Evolutionary conservation across 2,329 filamentous ascomycete genomes (phyloP).

Genomic region (Xylaria hypoxylon): DNA sequence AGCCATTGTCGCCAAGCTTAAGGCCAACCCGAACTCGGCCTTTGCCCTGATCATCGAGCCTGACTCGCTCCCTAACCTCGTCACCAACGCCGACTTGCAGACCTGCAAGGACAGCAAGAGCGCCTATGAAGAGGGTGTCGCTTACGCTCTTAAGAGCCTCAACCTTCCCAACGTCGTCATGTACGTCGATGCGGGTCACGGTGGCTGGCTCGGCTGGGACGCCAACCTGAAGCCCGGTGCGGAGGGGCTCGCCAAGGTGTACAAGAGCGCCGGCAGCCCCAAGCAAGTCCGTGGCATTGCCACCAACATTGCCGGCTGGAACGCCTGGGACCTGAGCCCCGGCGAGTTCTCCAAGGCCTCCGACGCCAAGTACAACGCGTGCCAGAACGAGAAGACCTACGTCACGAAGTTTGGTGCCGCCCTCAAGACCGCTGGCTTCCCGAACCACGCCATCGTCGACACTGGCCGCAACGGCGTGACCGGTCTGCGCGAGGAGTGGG

Average conservation of each 20-base stretch:
- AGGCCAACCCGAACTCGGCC: conserved; percentile 60
- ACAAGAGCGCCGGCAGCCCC: conserved; percentile 64
- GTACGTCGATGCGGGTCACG: conserved; percentile 70
- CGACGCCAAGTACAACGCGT: conserved; percentile 60
- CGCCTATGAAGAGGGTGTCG: conserved; percentile 63
- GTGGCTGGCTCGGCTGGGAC: conserved; percentile 70
- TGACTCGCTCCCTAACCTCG: conserved; percentile 69
- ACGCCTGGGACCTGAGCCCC: conserved; percentile 56
- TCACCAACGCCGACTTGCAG: conserved; percentile 65
- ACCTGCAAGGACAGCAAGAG: conserved; percentile 62
- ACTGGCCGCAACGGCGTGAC: conserved; percentile 57
- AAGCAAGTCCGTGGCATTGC: conserved; percentile 65
- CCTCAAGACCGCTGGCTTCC: conserved; percentile 62
- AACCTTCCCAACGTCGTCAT: conserved; percentile 69
- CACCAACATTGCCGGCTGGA: conserved; percentile 71
- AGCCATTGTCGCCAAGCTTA: conserved; percentile 58
- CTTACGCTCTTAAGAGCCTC: conserved; percentile 65
- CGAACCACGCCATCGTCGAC: conserved; percentile 54
- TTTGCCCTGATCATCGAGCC: conserved; percentile 64
- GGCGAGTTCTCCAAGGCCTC: conserved; percentile 51
- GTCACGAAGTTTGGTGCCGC: conserved; percentile 74
- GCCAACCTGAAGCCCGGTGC: conserved; percentile 66
- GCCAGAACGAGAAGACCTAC: conserved; percentile 70
- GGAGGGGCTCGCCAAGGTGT: conserved; percentile 61
- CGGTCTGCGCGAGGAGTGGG: conserved; percentile 64